Conservation (phyloP, 768 basidiomycete species). For the Trametes gibbosa region DNA sequence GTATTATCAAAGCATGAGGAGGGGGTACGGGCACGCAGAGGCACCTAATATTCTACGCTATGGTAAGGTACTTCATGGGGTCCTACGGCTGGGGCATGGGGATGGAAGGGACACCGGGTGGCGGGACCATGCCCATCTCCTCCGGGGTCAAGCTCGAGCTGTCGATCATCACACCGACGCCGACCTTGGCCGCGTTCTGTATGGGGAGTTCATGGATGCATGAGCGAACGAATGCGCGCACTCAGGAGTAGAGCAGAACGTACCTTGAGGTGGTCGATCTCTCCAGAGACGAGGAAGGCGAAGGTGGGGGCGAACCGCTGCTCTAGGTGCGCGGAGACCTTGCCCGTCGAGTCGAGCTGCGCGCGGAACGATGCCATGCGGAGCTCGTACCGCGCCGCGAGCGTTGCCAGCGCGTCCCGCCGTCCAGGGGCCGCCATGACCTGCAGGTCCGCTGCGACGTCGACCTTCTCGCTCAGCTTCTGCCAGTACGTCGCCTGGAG, state of each 20-base stretch:
- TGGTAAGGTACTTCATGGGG: constrained; percentile 16
- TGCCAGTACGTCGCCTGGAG: constrained; percentile 96
- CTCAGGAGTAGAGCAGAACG: constrained; percentile 1
- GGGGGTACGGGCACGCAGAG: constrained; percentile 11
- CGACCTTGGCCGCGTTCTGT: constrained; percentile 91
- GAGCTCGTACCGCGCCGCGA: constrained; percentile 96
- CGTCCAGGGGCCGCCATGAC: constrained; percentile 74
- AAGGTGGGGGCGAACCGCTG: constrained; percentile 96
- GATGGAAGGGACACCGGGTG: constrained; percentile 22
- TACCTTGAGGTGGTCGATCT: constrained; percentile 99
- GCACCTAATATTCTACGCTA: constrained; percentile 21
- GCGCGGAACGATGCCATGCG: constrained; percentile 92
- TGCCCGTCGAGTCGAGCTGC: constrained; percentile 92
- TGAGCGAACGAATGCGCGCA: not conserved
- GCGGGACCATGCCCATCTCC: constrained; percentile 58
- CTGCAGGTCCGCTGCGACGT: constrained; percentile 94
- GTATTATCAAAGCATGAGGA: constrained; percentile 22
- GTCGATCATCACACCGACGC: constrained; percentile 98
- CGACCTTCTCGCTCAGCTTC: constrained; percentile 91
- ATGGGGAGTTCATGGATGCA: not conserved
- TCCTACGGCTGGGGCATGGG: constrained; percentile 17
- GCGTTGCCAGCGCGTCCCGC: constrained; percentile 87
- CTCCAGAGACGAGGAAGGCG: constrained; percentile 90
- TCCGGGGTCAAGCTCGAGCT: constrained; percentile 76
- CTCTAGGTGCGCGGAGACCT: constrained; percentile 92